phyloP scores from a whole-genome alignment of 495 filamentous ascomycete species.

The Penicillium crystallinum region DNA sequence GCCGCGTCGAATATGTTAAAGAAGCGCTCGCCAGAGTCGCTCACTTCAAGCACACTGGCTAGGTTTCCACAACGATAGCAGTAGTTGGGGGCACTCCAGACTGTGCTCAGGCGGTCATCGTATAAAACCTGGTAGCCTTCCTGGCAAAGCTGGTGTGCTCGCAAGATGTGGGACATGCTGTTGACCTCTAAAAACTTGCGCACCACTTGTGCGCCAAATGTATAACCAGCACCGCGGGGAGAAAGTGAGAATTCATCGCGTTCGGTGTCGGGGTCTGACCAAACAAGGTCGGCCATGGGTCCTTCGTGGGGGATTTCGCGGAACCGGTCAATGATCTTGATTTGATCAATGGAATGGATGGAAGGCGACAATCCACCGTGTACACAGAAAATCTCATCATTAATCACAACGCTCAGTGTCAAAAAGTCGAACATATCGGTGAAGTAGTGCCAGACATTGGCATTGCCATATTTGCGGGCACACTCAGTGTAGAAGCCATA shows the following conservation, averaged over 20 bases:
- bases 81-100: constrained; percentile 97
- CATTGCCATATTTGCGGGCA: constrained; percentile 93
- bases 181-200: constrained; percentile 97
- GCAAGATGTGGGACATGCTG: constrained; percentile 91
- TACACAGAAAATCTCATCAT: constrained; percentile 97
- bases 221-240: constrained; percentile 91
- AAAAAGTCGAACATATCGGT: constrained; percentile 99
- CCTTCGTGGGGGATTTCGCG: constrained; percentile 97
- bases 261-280: constrained; percentile 94
- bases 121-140: constrained; percentile 96
- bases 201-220: constrained; percentile 93
- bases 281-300: constrained; percentile 98
- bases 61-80: constrained; percentile 96
- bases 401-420: constrained; percentile 93
- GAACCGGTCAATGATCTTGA: constrained; percentile 98
- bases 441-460: constrained; percentile 98
- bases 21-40: constrained; percentile 80
- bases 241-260: constrained; percentile 94
- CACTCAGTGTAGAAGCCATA: constrained; percentile 99
- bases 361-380: constrained; percentile 93
- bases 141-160: constrained; percentile 95
- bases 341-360: constrained; percentile 97
- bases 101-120: constrained; percentile 88
- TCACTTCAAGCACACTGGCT: constrained; percentile 93
- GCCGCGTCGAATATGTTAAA: constrained; percentile 98